These are phyloP conservation scores for Nidula microcarpa DNA, from an alignment of 768 basidiomycete species.

Conservation along the genomic window DNA sequence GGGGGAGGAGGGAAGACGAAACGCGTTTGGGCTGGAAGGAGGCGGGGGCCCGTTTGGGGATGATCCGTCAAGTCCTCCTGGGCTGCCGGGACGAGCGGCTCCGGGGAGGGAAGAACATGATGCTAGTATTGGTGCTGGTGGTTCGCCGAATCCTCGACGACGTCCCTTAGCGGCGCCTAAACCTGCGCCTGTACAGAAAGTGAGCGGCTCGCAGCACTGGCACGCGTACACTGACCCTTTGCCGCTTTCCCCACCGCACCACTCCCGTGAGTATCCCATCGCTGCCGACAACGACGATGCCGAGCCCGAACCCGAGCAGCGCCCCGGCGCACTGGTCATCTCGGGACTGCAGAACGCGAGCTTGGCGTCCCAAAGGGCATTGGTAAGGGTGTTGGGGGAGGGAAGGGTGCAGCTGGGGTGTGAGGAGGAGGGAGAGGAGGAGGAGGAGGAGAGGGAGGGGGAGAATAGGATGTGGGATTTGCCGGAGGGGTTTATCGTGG, in stretches of 20 bases:
- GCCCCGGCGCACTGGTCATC: constrained; percentile 51
- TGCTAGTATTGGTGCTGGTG: too few species aligned
- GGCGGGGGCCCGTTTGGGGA: too few species aligned
- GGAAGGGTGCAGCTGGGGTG: constrained; percentile 42
- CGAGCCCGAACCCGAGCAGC: constrained; percentile 1
- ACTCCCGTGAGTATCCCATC: too few species aligned
- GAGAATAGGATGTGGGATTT: constrained; percentile 45
- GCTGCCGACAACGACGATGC: constrained; percentile 3
- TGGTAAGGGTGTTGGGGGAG: constrained; percentile 51
- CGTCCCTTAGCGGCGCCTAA: too few species aligned
- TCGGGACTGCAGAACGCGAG: constrained; percentile 67
- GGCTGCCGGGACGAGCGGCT: too few species aligned
- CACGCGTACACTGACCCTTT: neutral
- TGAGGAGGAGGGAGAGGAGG: constrained; percentile 6
- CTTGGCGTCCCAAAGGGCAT: constrained; percentile 51
- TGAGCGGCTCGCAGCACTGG: neutral
- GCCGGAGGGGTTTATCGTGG: constrained; percentile 66
- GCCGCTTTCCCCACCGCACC: neutral
- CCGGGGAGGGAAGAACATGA: too few species aligned
- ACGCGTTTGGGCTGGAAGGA: too few species aligned
- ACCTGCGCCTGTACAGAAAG: neutral
- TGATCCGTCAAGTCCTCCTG: too few species aligned
- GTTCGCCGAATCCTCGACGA: too few species aligned
- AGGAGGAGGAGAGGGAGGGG: constrained; percentile 8
- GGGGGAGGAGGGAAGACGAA: too few species aligned